Evolutionary conservation across 768 basidiomycete species (phyloP), one percentile per base, ranked within the genome.

Genomic region (Tylopilus cervinicoccineus): DNA sequence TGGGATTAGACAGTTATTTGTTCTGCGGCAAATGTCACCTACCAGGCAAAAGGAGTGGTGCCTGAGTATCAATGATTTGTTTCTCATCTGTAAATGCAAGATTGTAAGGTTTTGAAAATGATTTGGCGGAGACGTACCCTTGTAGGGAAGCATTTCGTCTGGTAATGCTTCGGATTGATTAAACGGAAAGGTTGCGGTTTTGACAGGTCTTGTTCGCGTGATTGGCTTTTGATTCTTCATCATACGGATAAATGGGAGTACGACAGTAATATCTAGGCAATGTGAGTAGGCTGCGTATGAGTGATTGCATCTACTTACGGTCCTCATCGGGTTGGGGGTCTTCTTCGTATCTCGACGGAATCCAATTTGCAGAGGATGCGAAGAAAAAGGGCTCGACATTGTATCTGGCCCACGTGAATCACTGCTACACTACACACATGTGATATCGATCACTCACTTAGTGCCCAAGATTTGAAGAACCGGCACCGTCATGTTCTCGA

Each of bases 331-430:
- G 50, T 19, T 59, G 51, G 2, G 74, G 62, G 34, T 76, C 76
- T 56, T 83, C 81, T 52, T 82, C 74, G 36, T 78, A 86, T 45
- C 81, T 76, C 1, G 80, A 79, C 0, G 83, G 84, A 39, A 84
- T 86, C 81, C 81, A 83, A 53, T 79, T 83, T 13, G 76, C 59
- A 0, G 81, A 78, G 2, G 81, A 82, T 0, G 80, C 78, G 56
- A 82, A 84, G 58, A 78, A 83, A 65, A 83, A 83, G 1, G 82
- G 82, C 51, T 83, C 82, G 33, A 83, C 72, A 47, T 74, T 73
- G 50, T 76, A 81, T 57, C 81, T 70, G 22, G 8, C 13, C 9
- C n/a, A 13, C 22, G 38, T 50, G 40, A 57, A 31, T 10, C 5
- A 5, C n/a, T 20, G 19, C 22, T n/a, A 20, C 5, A 19, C 10